phyloP scores from a whole-genome alignment of 441 rosid genomes.

The Hura crepitans region DNA sequence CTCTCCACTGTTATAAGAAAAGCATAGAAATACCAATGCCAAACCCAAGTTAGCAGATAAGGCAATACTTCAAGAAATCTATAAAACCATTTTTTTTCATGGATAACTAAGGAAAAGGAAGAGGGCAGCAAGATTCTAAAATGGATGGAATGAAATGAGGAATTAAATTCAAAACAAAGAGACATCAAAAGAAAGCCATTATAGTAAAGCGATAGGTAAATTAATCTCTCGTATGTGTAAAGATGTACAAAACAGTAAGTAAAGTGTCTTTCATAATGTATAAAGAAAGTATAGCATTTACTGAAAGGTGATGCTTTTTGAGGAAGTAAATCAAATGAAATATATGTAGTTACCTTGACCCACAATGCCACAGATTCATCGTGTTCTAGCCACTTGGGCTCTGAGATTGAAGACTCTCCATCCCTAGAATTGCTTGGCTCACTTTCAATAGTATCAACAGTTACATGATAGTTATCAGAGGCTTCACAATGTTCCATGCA shows the following conservation, averaged over 20 bases:
- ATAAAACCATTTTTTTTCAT: not conserved
- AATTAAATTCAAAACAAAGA: not conserved
- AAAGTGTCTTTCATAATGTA: constrained; percentile 1
- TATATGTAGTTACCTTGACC: constrained; percentile 79
- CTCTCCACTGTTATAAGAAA: constrained; percentile 84
- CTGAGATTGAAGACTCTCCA: constrained; percentile 52
- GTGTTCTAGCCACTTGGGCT: constrained; percentile 70
- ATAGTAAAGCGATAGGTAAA: no score
- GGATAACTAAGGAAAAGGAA: not conserved
- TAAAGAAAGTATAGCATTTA: not conserved
- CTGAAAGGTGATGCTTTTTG: constrained; percentile 4
- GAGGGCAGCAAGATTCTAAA: not conserved
- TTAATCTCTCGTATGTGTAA: no score
- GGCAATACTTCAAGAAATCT: no score
- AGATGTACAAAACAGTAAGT: constrained; percentile 1
- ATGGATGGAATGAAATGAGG: not conserved
- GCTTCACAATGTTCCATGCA: constrained; percentile 36
- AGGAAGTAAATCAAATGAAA: constrained; percentile 11
- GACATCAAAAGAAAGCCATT: constrained; percentile 1
- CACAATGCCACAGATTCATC: constrained; percentile 89
- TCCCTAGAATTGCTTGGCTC: constrained; percentile 48
- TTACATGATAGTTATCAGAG: constrained; percentile 42
- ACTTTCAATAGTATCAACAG: constrained; percentile 46
- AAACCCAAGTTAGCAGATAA: constrained; percentile 18
- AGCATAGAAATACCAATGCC: constrained; percentile 25